Evolutionary conservation across 139 green algal genomes (phyloP).

Genomic region (Chlamydomonas sphaeroides): DNA sequence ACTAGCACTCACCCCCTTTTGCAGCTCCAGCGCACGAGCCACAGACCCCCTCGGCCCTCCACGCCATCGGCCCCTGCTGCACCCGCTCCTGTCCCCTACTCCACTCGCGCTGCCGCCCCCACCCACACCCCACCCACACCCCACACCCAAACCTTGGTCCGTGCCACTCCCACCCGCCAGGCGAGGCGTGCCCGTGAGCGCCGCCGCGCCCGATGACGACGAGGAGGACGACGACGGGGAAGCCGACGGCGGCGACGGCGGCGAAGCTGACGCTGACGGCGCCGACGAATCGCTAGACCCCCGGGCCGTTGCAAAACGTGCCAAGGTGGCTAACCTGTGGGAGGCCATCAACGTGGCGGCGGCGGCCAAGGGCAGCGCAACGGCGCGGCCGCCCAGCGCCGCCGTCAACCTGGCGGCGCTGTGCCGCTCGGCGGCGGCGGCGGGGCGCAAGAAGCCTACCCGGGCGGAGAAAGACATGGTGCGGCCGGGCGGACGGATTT

Average conservation of each 20-base stretch:
- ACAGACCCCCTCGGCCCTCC: neutral
- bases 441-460: conserved; percentile 37
- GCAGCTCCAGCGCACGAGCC: neutral
- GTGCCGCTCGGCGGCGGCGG: neutral
- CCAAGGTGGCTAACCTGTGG: conserved; percentile 21
- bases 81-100: no score
- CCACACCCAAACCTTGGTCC: neutral
- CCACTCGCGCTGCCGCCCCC: no score
- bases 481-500: no score
- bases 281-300: conserved; percentile 20
- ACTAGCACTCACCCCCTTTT: no score
- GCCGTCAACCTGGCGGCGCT: conserved; percentile 3
- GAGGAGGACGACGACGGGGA: neutral
- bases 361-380: conserved; percentile 10
- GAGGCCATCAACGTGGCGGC: conserved; percentile 6
- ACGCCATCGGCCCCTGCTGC: no score
- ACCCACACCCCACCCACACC: no score
- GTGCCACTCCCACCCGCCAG: neutral
- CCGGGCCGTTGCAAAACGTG: neutral
- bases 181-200: neutral
- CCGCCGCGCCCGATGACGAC: neutral
- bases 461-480: conserved; percentile 7
- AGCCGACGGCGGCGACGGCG: neutral
- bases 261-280: neutral
- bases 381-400: neutral